Base-by-base conservation (phyloP, 2,329 filamentous ascomycete genomes). In the Aspergillus chevalieri region DNA sequence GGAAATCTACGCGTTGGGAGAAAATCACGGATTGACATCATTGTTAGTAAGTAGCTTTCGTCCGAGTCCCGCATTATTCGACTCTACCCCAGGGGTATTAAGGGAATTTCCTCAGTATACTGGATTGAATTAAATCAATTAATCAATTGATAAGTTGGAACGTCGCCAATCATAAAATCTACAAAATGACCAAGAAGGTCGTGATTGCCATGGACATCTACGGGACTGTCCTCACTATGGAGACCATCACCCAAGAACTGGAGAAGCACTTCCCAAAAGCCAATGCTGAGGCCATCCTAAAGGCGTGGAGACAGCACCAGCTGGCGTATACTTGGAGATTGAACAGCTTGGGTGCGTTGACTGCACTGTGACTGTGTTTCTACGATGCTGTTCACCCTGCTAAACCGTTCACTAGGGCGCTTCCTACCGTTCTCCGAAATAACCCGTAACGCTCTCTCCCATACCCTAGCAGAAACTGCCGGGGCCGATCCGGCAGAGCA, bases 271-370 rank as follows among this genome's bases (percentile, higher is more conserved):
- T 82, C 58, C 82, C 79, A 6, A 64, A 78, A 26, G 79, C 82
- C 4, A 77, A 78, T 55, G 81, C 83, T 2, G 67, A 74, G 21
- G 65, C 66, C 1, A 74, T 89, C 28, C 80, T 85, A 4, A 65
- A 75, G 14, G 66, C 80, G 60, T 89, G 86, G 80, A 75, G 86
- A 49, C 77, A 78, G 26, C 85, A 85, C 60, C 86, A 90, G 65
- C 73, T 90, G 7, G 86, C 89, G 66, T 91, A 89, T 59, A 88
- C 86, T 36, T 90, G 84, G 84, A 75, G 86, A 46, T 69, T 85
- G 55, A 89, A 84, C 60, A 84, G 81, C 74, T 90, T 90, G 86
- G 78, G 86, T 86, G 71, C 53, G 72, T 66, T 42, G 12, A 30
- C 39, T 46, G 44, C 34, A 9, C 4, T 39, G 26, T 28, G 28